Base-by-base conservation (phyloP, 345 rosid genomes). In the Salix purpurea region DNA sequence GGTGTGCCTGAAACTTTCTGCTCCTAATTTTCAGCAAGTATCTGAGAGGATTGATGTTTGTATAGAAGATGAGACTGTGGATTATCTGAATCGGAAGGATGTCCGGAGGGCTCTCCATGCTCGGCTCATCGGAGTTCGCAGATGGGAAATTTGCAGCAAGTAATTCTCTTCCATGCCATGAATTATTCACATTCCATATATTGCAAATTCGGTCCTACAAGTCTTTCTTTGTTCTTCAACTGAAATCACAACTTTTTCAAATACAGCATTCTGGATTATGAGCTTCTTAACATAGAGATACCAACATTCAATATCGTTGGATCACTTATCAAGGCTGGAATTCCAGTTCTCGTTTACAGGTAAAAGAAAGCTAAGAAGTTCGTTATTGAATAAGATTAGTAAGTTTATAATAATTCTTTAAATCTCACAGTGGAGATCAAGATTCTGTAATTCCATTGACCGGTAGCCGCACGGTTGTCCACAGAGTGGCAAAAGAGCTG, bases 101-200 rank as follows among this genome's bases (percentile, higher is more conserved):
- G 98, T 96, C 76, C 96, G 87, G 80, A 87, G 75, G 56, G 98
- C 99, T 77, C 92, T 96, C 65, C 97, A 91, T 80, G 99, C 98
- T 18, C 85, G 90, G 28, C 96, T 96, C n/a, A 81, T 96, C 1
- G 97, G 98, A 71, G 96, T 93, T 72, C 89, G 84, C 15, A 76
- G 81, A 83, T 96, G 99, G 98, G 83, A 74, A 73, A 93, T 89
- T 76, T 96, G 99, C 87, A 96, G 99, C 99, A 87, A 85, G 99
- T 93, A 90, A 91, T 62, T 79, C 37, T 70, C 82, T 42, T 42
- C 64, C 64, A 23, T 10, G 44, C 13, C 14, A 40, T 10, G 44
- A 40, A 40, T 40, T 40, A 40, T 10, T 40, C 44, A 40, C 13
- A 40, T 40, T 10, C 44, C 14, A 40, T 40, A 40, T 40, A 10